Conservation (phyloP, 2,329 filamentous ascomycete genomes). For the Colletotrichum gigasporum region DNA sequence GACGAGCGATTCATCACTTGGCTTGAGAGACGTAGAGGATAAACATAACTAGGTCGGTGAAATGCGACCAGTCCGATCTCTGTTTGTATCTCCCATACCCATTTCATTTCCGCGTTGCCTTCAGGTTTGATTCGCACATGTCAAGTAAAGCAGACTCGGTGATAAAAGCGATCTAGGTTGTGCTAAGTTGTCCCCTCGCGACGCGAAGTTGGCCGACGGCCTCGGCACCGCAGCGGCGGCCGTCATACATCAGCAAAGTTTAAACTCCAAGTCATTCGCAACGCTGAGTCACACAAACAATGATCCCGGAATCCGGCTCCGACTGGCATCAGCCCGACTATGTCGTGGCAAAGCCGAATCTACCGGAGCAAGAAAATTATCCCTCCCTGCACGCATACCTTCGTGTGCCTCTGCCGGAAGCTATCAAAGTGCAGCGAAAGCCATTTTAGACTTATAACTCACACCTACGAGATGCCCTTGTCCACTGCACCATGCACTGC, state of each 20-base stretch:
- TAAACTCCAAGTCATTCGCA: constrained; percentile 4
- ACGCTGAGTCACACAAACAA: not conserved
- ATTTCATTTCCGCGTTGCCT: not conserved
- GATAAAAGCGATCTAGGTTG: not conserved
- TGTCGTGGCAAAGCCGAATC: not conserved
- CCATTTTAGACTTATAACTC: not conserved
- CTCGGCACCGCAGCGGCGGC: constrained; percentile 16
- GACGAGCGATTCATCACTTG: not conserved
- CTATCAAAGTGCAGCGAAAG: not conserved
- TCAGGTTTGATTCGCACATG: not conserved
- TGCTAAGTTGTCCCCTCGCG: not conserved
- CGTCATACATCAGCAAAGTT: constrained; percentile 9
- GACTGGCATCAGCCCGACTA: not conserved
- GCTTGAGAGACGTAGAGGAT: not conserved
- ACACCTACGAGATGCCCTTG: no score
- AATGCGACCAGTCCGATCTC: constrained; percentile 1
- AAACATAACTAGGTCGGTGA: not conserved
- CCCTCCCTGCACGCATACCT: no score
- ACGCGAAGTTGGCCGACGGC: constrained; percentile 15
- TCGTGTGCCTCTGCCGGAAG: no score
- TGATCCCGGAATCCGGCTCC: constrained; percentile 1
- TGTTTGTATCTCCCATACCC: not conserved
- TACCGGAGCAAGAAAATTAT: not conserved
- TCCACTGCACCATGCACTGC: not conserved
- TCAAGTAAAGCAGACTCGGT: not conserved